phyloP scores from a whole-genome alignment of 306 rosid species.

The Cicer yamashitae region DNA sequence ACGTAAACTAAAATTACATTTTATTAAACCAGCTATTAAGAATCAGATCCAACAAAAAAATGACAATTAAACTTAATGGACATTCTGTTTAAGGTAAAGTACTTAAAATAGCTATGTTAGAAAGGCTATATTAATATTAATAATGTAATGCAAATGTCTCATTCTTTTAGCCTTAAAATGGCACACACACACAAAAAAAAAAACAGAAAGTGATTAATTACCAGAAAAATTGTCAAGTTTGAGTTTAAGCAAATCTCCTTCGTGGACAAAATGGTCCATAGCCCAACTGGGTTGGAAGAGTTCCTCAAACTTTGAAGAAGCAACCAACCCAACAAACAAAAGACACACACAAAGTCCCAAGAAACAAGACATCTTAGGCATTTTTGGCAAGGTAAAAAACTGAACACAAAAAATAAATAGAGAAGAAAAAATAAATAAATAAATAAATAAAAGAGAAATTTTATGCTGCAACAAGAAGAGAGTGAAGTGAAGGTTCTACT shows the following conservation, averaged over 20 bases:
- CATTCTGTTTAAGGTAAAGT: slow-evolving; percentile 15
- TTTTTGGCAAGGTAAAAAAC: background rate
- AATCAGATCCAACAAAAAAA: slow-evolving; percentile 5
- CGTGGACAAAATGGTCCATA: slow-evolving; percentile 72
- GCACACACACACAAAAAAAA: no score
- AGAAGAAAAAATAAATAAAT: background rate
- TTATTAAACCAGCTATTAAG: background rate
- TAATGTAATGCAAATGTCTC: background rate
- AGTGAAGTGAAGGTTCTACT: slow-evolving; percentile 45
- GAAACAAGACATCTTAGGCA: slow-evolving; percentile 46
- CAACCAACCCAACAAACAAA: slow-evolving; percentile 51
- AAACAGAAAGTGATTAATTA: slow-evolving; percentile 19
- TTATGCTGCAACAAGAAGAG: background rate
- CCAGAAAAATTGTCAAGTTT: slow-evolving; percentile 86
- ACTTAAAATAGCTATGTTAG: background rate
- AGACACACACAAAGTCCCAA: slow-evolving; percentile 52
- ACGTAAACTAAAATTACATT: background rate
- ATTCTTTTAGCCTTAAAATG: background rate
- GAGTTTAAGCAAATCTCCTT: slow-evolving; percentile 79
- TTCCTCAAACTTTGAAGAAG: slow-evolving; percentile 73
- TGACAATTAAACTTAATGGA: background rate
- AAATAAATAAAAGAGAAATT: background rate
- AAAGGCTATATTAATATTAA: background rate
- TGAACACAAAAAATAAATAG: background rate
- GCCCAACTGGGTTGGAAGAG: slow-evolving; percentile 95